A percentile compares a stretch with the other conserved stretches of the same genome.
Evolutionary conservation across 257 asterid genomes (phyloP).

Genomic region (Avicennia marina): DNA sequence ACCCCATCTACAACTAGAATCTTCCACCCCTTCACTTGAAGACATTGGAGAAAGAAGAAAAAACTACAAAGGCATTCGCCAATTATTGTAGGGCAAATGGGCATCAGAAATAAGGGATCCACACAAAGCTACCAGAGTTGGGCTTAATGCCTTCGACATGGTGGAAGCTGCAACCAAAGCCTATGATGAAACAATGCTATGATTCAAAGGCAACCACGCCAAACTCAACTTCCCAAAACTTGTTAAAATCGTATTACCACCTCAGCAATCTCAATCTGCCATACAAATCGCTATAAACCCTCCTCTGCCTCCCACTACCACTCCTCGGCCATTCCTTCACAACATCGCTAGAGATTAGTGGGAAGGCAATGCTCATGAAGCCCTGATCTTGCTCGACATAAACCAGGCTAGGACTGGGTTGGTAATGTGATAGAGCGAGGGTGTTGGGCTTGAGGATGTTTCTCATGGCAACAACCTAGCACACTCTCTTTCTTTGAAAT

Average conservation of each 20-base stretch:
- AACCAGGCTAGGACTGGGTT: no score
- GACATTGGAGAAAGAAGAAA: conserved; percentile 54
- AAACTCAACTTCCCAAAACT: conserved; percentile 86
- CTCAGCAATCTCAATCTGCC: no score
- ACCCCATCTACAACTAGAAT: conserved; percentile 18
- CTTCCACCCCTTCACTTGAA: conserved; percentile 19
- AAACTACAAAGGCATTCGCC: conserved; percentile 84
- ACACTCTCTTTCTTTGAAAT: no score
- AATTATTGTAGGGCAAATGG: conserved; percentile 96
- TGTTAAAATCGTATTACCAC: conserved; percentile 38
- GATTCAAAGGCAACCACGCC: conserved; percentile 81
- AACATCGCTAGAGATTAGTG: conserved; percentile 31
- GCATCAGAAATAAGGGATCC: conserved; percentile 96
- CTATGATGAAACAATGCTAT: conserved; percentile 82
- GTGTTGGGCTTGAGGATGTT: no score
- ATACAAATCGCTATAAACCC: no score
- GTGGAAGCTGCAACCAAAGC: conserved; percentile 94
- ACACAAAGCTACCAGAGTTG: conserved; percentile 80
- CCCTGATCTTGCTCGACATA: no score
- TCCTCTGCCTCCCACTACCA: conserved; percentile 12
- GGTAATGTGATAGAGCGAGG: no score
- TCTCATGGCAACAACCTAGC: no score
- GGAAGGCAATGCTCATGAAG: no score
- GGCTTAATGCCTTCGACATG: conserved; percentile 91
- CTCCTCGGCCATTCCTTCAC: not conserved